Evolutionary conservation across 176 grass and related monocot species (phyloP), one percentile per base, ranked within the genome.

Genomic region (Lolium multiflorum): DNA sequence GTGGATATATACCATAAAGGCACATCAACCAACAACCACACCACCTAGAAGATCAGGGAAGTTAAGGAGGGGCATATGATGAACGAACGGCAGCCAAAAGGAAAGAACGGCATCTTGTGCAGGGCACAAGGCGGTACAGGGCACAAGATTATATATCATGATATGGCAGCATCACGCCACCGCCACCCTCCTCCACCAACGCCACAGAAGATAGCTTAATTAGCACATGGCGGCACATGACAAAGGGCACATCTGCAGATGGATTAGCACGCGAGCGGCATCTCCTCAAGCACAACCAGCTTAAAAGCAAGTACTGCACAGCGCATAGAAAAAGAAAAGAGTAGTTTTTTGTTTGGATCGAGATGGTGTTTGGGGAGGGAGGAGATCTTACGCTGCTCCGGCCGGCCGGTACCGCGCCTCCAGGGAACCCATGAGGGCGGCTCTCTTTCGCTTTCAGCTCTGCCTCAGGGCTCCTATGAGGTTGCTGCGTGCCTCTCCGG

Each of bases 321-420:
- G 69, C 10, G 18, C 0, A 15, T n/a, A 48, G 1, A 37, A 22
- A 47, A 57, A 18, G 1, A 3, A 43, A 43, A 43, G 20, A 6
- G 50, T 52, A 13, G 41, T 26, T 82, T 87, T 88, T 47, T 16
- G 49, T 38, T 54, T 38, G 69, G 86, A 84, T 85, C 71, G 78
- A 48, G 72, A 37, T 11, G 68, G 55, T 6, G 43, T 47, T 2
- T 3, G 20, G 82, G 12, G 4, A 75, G 54, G 8, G 82, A 82
- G 8, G 82, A 82, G 71, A 82, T 91, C 86, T 88, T 88, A 91
- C 90, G 72, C 44, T 72, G 90, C 78, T 85, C 82, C 90, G 86
- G 82, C 82, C 52, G 86, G 86, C 86, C 90, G 48, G 86, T 91
- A 88, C 90, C 90, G 90, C 78, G 90, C 78, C 86, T 91, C 90